A percentile compares a stretch with the other conserved stretches of the same genome.
Evolutionary conservation across 2,329 filamentous ascomycete genomes (phyloP).

Genomic region (Colletotrichum orchidophilum): DNA sequence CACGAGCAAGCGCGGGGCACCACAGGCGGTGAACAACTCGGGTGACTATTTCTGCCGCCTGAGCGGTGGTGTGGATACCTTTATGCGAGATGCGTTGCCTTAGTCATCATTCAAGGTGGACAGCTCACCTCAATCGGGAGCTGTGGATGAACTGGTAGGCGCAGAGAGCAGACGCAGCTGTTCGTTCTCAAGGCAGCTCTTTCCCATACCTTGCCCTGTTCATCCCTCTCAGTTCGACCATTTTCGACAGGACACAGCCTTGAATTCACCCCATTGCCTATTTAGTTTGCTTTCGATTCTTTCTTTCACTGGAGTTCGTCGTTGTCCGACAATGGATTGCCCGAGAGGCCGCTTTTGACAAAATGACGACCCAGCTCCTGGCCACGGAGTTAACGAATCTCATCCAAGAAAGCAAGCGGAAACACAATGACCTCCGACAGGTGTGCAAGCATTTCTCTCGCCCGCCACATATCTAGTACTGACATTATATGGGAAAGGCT

Average conservation of each 20-base stretch:
- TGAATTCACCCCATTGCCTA: too few species aligned
- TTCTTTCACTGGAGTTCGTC: neutral
- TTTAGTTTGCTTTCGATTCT: neutral
- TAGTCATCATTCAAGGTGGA: conserved; percentile 35
- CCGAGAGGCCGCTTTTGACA: conserved; percentile 43
- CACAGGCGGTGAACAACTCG: neutral
- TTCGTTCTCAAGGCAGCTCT: conserved; percentile 3
- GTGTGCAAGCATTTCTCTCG: conserved; percentile 53
- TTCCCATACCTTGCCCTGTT: conserved; percentile 3
- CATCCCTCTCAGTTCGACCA: neutral
- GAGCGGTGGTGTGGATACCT: conserved; percentile 3
- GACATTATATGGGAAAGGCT: conserved; percentile 62
- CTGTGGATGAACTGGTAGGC: conserved; percentile 11
- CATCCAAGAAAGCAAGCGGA: conserved; percentile 95
- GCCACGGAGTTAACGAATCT: conserved; percentile 88
- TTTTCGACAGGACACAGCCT: neutral
- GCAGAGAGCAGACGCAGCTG: neutral
- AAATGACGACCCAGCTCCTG: conserved; percentile 91
- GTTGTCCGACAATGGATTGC: conserved; percentile 23
- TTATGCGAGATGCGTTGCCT: conserved; percentile 10
- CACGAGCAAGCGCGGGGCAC: conserved; percentile 29
- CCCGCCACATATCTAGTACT: neutral
- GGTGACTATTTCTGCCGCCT: neutral
- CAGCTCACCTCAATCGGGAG: conserved; percentile 32
- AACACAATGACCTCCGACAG: conserved; percentile 88